These are phyloP conservation scores for Verticillium tricorpus DNA, from an alignment of 2,329 filamentous ascomycete genomes.

Conservation along the genomic window DNA sequence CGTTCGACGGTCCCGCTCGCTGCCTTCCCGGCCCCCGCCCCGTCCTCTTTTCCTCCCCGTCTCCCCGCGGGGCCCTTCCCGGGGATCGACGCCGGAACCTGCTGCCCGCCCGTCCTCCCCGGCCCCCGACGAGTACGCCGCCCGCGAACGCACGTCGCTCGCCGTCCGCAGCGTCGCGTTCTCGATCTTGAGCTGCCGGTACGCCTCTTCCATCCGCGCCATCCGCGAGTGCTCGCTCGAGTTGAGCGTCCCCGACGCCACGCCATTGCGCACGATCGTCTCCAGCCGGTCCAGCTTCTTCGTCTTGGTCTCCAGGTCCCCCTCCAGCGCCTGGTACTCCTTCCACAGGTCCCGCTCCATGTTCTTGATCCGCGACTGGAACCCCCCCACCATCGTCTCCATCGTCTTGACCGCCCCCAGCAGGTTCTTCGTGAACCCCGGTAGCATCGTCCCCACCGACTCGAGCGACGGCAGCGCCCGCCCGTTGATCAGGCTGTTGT, in stretches of 20 bases:
- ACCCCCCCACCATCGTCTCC: constrained; percentile 72
- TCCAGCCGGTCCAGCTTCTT: constrained; percentile 89
- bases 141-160: constrained; percentile 51
- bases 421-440: constrained; percentile 86
- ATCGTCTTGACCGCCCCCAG: constrained; percentile 82
- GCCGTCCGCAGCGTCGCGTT: constrained; percentile 65
- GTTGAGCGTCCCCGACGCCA: constrained; percentile 44
- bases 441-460: constrained; percentile 77
- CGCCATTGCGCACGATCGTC: constrained; percentile 64
- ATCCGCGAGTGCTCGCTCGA: constrained; percentile 42
- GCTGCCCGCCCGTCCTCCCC: constrained; percentile 37
- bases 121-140: constrained; percentile 32
- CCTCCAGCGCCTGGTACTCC: constrained; percentile 84
- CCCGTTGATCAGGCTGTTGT: constrained; percentile 83
- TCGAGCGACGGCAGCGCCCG: constrained; percentile 79
- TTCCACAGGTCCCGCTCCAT: constrained; percentile 90
- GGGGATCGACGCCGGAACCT: constrained; percentile 51
- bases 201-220: constrained; percentile 54
- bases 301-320: constrained; percentile 69
- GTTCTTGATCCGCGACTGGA: constrained; percentile 72
- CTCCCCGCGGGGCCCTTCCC: constrained; percentile 51
- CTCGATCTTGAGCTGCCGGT: constrained; percentile 60
- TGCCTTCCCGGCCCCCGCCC: constrained; percentile 6
- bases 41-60: constrained; percentile 22
- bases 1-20: constrained; percentile 19